phyloP scores from a whole-genome alignment of 2,329 filamentous ascomycete genomes.

The Pseudogymnoascus sp. region DNA sequence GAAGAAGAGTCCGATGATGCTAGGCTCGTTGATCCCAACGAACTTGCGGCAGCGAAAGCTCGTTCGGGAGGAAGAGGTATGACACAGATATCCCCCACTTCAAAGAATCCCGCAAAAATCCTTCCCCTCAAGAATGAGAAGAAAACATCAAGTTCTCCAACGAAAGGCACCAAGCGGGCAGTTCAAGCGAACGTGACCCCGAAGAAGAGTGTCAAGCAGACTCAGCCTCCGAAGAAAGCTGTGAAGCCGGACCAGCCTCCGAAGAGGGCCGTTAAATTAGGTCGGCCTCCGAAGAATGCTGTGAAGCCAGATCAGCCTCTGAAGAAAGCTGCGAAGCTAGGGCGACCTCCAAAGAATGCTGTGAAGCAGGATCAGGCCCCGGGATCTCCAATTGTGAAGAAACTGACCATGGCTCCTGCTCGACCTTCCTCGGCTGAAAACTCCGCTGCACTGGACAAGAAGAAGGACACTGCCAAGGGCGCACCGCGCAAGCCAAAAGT shows the following conservation, averaged over 20 bases:
- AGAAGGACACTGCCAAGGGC: background rate
- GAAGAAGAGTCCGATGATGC: slow-evolving; percentile 12
- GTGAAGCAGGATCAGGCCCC: background rate
- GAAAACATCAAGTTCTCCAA: background rate
- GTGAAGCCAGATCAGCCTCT: background rate
- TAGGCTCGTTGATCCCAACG: background rate
- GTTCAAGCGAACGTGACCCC: background rate
- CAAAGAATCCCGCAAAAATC: background rate
- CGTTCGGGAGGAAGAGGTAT: slow-evolving; percentile 5
- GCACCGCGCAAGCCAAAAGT: slow-evolving; percentile 5
- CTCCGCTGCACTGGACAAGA: background rate
- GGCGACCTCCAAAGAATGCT: background rate
- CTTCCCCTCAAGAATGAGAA: background rate
- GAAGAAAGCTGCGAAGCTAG: background rate
- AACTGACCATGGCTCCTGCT: background rate
- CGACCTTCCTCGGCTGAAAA: background rate
- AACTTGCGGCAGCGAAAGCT: background rate
- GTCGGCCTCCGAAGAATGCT: background rate
- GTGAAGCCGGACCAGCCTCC: background rate
- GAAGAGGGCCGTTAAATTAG: background rate
- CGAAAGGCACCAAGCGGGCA: background rate
- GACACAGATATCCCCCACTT: background rate
- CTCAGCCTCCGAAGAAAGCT: background rate
- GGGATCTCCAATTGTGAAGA: background rate
- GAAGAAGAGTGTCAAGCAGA: background rate